A percentile compares a stretch with the other conserved stretches of the same genome.
These are phyloP conservation scores for Penicillium maclennaniae DNA, from an alignment of 495 filamentous ascomycete genomes.

Conservation along the genomic window DNA sequence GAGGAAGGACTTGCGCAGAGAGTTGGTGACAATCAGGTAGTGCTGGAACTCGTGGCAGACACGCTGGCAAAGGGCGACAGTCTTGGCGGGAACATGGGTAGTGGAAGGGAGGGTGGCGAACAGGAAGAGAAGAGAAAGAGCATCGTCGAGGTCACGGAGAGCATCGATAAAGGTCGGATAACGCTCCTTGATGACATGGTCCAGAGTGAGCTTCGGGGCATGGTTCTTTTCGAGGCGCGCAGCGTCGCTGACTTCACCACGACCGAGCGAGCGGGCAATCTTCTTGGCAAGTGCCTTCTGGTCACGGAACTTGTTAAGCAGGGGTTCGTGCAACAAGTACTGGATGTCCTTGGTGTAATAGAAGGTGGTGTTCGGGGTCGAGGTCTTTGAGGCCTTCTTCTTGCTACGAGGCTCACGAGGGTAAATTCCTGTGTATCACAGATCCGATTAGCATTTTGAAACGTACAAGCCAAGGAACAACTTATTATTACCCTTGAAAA, in stretches of 20 bases:
- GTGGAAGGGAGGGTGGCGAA: constrained; percentile 95
- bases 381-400: constrained; percentile 91
- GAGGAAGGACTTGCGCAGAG: constrained; percentile 89
- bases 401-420: constrained; percentile 92
- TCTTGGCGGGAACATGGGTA: constrained; percentile 81
- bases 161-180: constrained; percentile 98
- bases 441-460: constrained; percentile 10
- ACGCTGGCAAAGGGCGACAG: constrained; percentile 86
- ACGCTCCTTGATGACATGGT: constrained; percentile 95
- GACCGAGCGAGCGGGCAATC: constrained; percentile 83
- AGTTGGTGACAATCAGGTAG: constrained; percentile 88
- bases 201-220: constrained; percentile 79
- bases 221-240: constrained; percentile 77
- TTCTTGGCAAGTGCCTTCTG: constrained; percentile 96
- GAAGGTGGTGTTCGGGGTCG: constrained; percentile 88
- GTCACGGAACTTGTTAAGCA: constrained; percentile 93
- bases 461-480: not conserved
- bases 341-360: constrained; percentile 99
- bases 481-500: constrained; percentile 81
- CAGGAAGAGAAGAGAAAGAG: constrained; percentile 91
- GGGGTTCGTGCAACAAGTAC: constrained; percentile 93
- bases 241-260: constrained; percentile 86
- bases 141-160: constrained; percentile 91
- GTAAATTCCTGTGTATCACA: constrained; percentile 66
- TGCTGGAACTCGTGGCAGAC: constrained; percentile 94